Evolutionary conservation across 805 yeast species (phyloP).

Genomic region (Hemisphaericaspora nanyangensis): DNA sequence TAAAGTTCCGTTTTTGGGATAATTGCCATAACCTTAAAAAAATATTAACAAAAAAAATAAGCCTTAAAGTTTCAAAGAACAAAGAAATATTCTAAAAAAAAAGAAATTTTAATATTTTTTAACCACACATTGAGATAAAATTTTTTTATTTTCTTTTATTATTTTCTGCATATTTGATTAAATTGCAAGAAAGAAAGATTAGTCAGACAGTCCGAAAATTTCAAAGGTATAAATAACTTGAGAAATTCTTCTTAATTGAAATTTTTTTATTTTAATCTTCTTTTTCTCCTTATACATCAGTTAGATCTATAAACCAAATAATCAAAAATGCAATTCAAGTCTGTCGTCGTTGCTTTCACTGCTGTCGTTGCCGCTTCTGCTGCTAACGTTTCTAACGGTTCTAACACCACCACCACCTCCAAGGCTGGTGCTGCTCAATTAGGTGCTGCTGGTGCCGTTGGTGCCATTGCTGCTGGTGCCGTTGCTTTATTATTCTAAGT

Average conservation of each 20-base stretch:
- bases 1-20: neutral
- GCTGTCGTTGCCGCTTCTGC: constrained; percentile 51
- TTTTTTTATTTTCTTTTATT: neutral
- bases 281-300: constrained; percentile 3
- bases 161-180: neutral
- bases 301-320: neutral
- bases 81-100: no score
- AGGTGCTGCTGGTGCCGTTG: constrained; percentile 69
- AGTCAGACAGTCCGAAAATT: no score
- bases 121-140: neutral
- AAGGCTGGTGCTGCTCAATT: constrained; percentile 53
- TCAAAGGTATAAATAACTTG: constrained; percentile 3
- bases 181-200: neutral
- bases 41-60: constrained; percentile 62
- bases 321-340: constrained; percentile 64
- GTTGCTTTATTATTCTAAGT: constrained; percentile 47
- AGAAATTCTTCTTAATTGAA: neutral
- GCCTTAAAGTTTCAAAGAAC: no score
- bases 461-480: constrained; percentile 86
- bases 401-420: constrained; percentile 39
- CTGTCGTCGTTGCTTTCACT: constrained; percentile 28
- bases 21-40: constrained; percentile 8
- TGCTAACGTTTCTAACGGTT: constrained; percentile 43
- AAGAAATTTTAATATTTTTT: neutral
- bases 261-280: constrained; percentile 1